phyloP scores from a whole-genome alignment of 768 basidiomycete genomes.

The Boletellus ananas region DNA sequence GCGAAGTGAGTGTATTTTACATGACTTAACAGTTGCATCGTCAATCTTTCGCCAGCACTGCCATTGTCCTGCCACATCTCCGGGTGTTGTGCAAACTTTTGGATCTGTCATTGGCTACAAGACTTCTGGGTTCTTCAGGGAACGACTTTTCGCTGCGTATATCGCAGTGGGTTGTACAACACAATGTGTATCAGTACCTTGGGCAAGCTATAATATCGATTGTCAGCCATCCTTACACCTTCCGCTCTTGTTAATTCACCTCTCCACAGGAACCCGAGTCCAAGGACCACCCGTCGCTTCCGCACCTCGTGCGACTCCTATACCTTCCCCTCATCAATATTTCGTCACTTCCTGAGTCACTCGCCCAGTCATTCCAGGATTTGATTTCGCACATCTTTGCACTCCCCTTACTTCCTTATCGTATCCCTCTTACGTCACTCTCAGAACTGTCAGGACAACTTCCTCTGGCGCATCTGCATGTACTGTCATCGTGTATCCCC shows the following conservation, averaged over 20 bases:
- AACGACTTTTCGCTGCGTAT: slow-evolving; percentile 32
- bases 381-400: slow-evolving; percentile 59
- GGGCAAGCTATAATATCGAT: slow-evolving; percentile 30
- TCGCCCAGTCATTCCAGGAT: slow-evolving; percentile 33
- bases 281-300: slow-evolving; percentile 40
- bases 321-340: slow-evolving; percentile 20
- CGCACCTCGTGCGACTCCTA: slow-evolving; percentile 27
- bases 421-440: slow-evolving; percentile 58
- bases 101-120: slow-evolving; percentile 12
- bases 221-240: slow-evolving; percentile 37
- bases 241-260: not conserved
- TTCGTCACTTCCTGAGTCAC: slow-evolving; percentile 31
- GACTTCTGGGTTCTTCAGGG: slow-evolving; percentile 28
- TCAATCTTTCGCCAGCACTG: slow-evolving; percentile 39
- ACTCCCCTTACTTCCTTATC: slow-evolving; percentile 76
- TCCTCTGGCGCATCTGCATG: slow-evolving; percentile 45
- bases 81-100: slow-evolving; percentile 49
- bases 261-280: slow-evolving; percentile 49
- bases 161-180: slow-evolving; percentile 43
- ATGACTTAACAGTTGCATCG: not conserved
- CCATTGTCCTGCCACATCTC: slow-evolving; percentile 45
- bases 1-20: slow-evolving; percentile 44
- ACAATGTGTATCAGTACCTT: slow-evolving; percentile 40
- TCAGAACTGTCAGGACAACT: slow-evolving; percentile 61
- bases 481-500: slow-evolving; percentile 28